Percentiles rank a stretch among this genome's conserved stretches.
Conservation (phyloP, 345 rosid species). For the Capsella bursapastoris region DNA sequence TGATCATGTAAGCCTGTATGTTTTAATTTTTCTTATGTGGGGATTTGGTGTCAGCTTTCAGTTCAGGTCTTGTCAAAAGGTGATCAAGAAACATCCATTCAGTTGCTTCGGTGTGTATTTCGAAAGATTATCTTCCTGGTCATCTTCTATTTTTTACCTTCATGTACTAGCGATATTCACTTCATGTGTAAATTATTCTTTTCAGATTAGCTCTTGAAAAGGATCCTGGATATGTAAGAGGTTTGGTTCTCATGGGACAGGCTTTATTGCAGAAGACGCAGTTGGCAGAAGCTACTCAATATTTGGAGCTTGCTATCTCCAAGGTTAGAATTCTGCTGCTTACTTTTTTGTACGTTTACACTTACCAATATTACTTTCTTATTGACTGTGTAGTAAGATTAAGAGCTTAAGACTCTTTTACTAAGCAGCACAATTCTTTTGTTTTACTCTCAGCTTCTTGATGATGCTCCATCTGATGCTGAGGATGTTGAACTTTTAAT, state of each 20-base stretch:
- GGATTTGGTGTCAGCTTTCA: conserved; percentile 67
- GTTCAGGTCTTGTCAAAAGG: conserved; percentile 59
- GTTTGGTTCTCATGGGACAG: conserved; percentile 76
- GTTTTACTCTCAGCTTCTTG: conserved; percentile 56
- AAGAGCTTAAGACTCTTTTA: neutral
- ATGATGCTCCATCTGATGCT: conserved; percentile 49
- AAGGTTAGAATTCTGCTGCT: conserved; percentile 54
- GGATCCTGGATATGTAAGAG: conserved; percentile 70
- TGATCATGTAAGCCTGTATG: conserved; percentile 19
- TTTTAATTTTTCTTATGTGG: conserved; percentile 20
- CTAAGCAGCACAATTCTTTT: conserved; percentile 20
- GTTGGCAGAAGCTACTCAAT: conserved; percentile 59
- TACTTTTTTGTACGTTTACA: neutral
- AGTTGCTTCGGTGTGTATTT: conserved; percentile 59
- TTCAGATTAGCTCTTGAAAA: conserved; percentile 77
- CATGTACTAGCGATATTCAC: conserved; percentile 24
- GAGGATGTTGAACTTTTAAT: conserved; percentile 69
- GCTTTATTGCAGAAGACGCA: conserved; percentile 61
- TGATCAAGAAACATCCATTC: conserved; percentile 56
- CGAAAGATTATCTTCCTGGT: conserved; percentile 9
- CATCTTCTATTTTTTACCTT: neutral
- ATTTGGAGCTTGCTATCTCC: conserved; percentile 75
- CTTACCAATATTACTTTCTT: neutral
- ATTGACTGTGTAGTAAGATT: conserved; percentile 17
- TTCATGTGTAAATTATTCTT: conserved; percentile 18